Evolutionary conservation across 306 rosid genomes (phyloP).

Genomic region (Rubus idaeus): DNA sequence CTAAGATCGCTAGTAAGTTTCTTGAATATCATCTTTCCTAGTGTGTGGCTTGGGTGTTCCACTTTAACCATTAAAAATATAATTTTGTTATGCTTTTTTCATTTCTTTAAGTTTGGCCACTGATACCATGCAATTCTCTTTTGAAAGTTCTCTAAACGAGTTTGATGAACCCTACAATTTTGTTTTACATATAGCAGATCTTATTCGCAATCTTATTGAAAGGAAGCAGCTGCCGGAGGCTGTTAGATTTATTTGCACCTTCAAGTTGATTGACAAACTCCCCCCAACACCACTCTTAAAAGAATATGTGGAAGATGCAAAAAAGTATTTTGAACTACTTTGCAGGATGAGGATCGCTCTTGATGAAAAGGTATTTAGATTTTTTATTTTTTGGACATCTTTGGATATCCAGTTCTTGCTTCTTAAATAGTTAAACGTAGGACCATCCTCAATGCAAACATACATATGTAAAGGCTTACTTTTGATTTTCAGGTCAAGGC

Average conservation of each 20-base stretch:
- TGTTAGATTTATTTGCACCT: slow-evolving; percentile 52
- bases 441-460: too few species aligned
- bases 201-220: slow-evolving; percentile 38
- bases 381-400: background rate
- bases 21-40: too few species aligned
- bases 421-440: background rate
- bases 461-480: background rate
- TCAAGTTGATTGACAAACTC: slow-evolving; percentile 39
- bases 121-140: background rate
- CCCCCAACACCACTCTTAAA: slow-evolving; percentile 36
- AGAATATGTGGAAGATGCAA: slow-evolving; percentile 16
- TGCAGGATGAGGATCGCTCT: background rate
- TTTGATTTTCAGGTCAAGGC: slow-evolving; percentile 35
- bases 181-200: slow-evolving; percentile 28
- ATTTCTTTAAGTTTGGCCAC: background rate
- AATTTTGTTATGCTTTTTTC: background rate
- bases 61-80: background rate
- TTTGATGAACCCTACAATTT: slow-evolving; percentile 4
- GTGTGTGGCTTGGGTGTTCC: too few species aligned
- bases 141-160: background rate
- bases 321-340: background rate
- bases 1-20: slow-evolving; percentile 41
- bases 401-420: background rate
- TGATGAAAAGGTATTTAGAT: slow-evolving; percentile 27
- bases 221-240: slow-evolving; percentile 45